Base-by-base conservation (phyloP, 768 basidiomycete species). In the Myochromella boudieri region DNA sequence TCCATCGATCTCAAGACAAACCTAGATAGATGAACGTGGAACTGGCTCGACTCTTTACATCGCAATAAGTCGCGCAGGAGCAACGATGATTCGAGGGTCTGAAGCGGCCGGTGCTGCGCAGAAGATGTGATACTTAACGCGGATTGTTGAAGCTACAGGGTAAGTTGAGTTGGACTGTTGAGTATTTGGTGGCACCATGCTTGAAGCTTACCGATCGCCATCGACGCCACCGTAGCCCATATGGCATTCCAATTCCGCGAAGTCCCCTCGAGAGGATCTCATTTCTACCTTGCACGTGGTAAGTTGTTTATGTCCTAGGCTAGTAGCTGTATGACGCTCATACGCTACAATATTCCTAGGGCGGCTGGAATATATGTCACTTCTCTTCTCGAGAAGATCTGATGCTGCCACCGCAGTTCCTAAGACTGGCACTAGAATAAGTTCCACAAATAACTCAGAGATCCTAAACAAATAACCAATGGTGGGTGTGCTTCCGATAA, bases 361-460 rank as follows among this genome's bases (percentile, higher is more conserved):
- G 7, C 68, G 58, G 36, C 65, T 63, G 0, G 67, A 68, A 48
- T 66, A 68, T 18, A 67, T 62, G n/a, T 59, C 54, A 9, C 64
- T 61, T 38, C 59, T 53, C 49, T 64, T 69, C 14, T 67, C 66
- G 9, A 69, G 37, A 6, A 69, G 53, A 29, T 69, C 66, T 1
- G 56, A 62, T 1, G 65, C 66, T 11, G 58, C 59, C 42, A 63
- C 54, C 4, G 59, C 45, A 5, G 59, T 63, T n/a, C 64, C 66
- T 4, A 62, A 55, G 3, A 62, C 63, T n/a, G 17, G n/a, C n/a
- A n/a, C n/a, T n/a, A n/a, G n/a, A n/a, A n/a, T n/a, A n/a, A n/a
- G n/a, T n/a, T n/a, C n/a, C n/a, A n/a, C n/a, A n/a, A n/a, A n/a
- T n/a, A n/a, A n/a, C n/a, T n/a, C n/a, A n/a, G n/a, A n/a, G n/a